A percentile compares a stretch with the other conserved stretches of the same genome.
phyloP scores from a whole-genome alignment of 495 filamentous ascomycete species.

The Massariosphaeria phaeospora region DNA sequence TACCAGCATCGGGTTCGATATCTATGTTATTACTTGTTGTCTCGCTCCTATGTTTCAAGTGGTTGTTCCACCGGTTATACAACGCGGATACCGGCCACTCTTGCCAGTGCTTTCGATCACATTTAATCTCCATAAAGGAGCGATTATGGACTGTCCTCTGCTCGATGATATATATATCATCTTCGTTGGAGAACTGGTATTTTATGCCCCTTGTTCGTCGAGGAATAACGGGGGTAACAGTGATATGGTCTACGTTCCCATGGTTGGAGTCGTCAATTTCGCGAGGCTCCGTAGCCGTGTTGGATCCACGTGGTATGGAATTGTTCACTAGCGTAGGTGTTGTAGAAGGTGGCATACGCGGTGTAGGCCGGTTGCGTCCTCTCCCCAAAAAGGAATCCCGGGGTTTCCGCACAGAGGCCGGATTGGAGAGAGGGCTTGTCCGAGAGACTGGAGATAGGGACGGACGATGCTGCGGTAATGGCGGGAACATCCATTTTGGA shows the following conservation, averaged over 20 bases:
- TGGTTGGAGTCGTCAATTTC: too few relatives aligned
- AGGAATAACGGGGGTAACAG: too few relatives aligned
- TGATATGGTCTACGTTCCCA: too few relatives aligned
- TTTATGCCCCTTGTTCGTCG: too few relatives aligned
- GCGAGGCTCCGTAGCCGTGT: too few relatives aligned
- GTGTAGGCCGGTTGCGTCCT: not conserved
- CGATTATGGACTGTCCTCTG: not conserved
- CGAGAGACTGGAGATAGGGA: not conserved
- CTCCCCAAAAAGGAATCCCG: not conserved
- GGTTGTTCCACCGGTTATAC: not conserved
- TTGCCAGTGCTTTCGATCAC: not conserved
- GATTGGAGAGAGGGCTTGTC: not conserved
- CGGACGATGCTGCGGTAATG: not conserved
- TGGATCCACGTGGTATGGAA: too few relatives aligned
- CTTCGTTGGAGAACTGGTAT: conserved; percentile 5
- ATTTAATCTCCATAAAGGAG: conserved; percentile 3
- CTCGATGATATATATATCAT: conserved; percentile 6
- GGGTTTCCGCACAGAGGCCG: not conserved
- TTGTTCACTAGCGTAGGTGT: too few relatives aligned
- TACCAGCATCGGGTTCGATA: too few relatives aligned
- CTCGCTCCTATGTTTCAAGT: not conserved
- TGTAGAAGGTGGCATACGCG: not conserved
- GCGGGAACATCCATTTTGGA: conserved; percentile 16
- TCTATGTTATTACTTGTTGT: too few relatives aligned
- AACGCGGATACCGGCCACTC: not conserved